Evolutionary conservation across 768 basidiomycete genomes (phyloP).

Genomic region (Boletellus ananas): DNA sequence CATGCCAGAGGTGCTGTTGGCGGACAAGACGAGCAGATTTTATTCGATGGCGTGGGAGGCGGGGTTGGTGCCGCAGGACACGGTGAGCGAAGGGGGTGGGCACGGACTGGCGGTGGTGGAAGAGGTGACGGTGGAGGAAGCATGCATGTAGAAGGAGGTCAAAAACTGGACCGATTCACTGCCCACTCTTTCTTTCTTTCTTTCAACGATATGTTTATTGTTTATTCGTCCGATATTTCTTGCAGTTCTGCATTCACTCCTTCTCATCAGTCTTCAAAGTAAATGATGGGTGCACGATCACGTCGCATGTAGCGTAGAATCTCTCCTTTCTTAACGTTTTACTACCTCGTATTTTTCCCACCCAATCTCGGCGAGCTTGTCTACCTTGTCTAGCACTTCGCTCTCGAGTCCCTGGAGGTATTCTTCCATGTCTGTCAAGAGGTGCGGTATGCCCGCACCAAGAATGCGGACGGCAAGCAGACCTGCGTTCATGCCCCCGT

Average conservation of each 20-base stretch:
- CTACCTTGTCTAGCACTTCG: slow-evolving; percentile 78
- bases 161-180: too few species aligned
- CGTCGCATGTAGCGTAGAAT: too few species aligned
- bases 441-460: slow-evolving; percentile 62
- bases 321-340: slow-evolving; percentile 21
- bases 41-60: slow-evolving; percentile 64
- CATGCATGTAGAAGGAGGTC: too few species aligned
- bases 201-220: too few species aligned
- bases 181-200: too few species aligned
- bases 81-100: too few species aligned
- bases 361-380: slow-evolving; percentile 70
- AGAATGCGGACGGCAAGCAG: slow-evolving; percentile 91
- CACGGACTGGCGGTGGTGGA: too few species aligned
- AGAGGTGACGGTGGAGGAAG: too few species aligned
- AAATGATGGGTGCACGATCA: neutral
- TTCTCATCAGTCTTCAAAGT: too few species aligned
- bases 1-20: slow-evolving; percentile 58
- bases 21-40: slow-evolving; percentile 54
- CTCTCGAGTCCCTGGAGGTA: slow-evolving; percentile 68
- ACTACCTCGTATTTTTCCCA: slow-evolving; percentile 77
- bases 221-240: too few species aligned
- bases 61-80: slow-evolving; percentile 35
- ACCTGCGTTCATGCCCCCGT: slow-evolving; percentile 91
- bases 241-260: too few species aligned
- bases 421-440: slow-evolving; percentile 63